phyloP scores from a whole-genome alignment of 2,329 filamentous ascomycete genomes.

The Fusarium sp. region DNA sequence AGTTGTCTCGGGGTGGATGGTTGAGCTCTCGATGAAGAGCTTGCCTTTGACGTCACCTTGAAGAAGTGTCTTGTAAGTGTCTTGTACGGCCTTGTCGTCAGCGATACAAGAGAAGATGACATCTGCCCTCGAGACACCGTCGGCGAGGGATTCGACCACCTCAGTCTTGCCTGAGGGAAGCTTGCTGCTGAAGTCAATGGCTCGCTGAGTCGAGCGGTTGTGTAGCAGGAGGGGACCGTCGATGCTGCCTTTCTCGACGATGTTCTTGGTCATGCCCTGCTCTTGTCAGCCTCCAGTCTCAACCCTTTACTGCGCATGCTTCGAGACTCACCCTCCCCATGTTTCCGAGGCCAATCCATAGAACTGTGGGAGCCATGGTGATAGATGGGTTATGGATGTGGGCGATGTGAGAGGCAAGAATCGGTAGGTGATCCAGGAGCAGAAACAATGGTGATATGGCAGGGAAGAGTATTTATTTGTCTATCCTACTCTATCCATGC shows the following conservation, averaged over 20 bases:
- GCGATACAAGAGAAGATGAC: constrained; percentile 85
- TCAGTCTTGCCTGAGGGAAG: constrained; percentile 70
- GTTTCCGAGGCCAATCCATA: constrained; percentile 87
- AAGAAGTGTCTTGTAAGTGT: constrained; percentile 67
- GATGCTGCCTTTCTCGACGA: constrained; percentile 79
- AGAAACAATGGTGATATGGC: background rate
- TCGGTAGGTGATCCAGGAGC: background rate
- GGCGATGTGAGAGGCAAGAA: background rate
- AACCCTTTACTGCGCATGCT: background rate
- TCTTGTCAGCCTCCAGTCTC: constrained; percentile 1
- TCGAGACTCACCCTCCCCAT: constrained; percentile 75
- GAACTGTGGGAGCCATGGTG: constrained; percentile 66
- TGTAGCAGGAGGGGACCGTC: constrained; percentile 77
- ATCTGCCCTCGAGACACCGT: constrained; percentile 73
- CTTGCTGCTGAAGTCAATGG: constrained; percentile 68
- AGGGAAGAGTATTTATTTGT: background rate
- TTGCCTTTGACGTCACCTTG: constrained; percentile 69
- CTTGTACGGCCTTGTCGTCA: constrained; percentile 77
- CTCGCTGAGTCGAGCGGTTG: constrained; percentile 77
- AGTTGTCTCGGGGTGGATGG: constrained; percentile 84
- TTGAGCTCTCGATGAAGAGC: constrained; percentile 87
- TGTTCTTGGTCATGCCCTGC: constrained; percentile 84
- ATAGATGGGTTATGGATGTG: background rate
- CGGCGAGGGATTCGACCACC: constrained; percentile 70
- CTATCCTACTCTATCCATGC: background rate